phyloP scores from a whole-genome alignment of 352 stramenopile species.

The Phytophthora cajani region DNA sequence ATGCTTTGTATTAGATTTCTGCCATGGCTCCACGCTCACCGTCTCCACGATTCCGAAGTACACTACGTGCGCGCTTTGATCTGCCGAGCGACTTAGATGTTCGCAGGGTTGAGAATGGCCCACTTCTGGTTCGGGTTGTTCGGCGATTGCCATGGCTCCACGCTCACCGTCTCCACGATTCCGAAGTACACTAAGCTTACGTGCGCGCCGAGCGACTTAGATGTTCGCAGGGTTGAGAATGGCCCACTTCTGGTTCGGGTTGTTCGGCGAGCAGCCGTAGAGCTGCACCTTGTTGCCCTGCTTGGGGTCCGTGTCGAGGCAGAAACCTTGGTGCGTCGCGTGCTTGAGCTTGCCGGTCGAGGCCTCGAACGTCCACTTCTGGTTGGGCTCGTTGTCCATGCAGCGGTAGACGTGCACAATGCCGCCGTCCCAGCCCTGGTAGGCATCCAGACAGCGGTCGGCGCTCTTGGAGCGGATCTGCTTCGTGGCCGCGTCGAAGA shows the following conservation, averaged over 20 bases:
- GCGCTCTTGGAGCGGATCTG: slow-evolving; percentile 73
- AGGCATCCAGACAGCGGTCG: slow-evolving; percentile 70
- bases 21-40: too few species aligned
- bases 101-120: slow-evolving; percentile 23
- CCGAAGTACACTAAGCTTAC: too few species aligned
- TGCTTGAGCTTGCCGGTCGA: slow-evolving; percentile 54
- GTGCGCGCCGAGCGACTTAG: not conserved
- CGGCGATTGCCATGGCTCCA: slow-evolving; percentile 7
- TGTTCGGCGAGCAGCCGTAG: slow-evolving; percentile 57
- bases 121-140: slow-evolving; percentile 72
- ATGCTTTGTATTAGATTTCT: too few species aligned
- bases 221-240: slow-evolving; percentile 21
- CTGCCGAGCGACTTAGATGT: not conserved
- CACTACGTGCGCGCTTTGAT: too few species aligned
- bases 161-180: too few species aligned
- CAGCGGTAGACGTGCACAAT: slow-evolving; percentile 66
- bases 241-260: slow-evolving; percentile 65
- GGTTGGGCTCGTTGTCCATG: slow-evolving; percentile 59
- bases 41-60: too few species aligned
- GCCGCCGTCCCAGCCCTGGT: slow-evolving; percentile 53
- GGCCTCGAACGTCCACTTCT: slow-evolving; percentile 72
- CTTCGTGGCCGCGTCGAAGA: slow-evolving; percentile 56
- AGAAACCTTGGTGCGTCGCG: slow-evolving; percentile 54
- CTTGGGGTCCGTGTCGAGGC: slow-evolving; percentile 55
- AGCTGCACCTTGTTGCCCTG: slow-evolving; percentile 68